These are phyloP conservation scores for Kazachstania psychrophila DNA, from an alignment of 805 yeast genomes.

Conservation along the genomic window DNA sequence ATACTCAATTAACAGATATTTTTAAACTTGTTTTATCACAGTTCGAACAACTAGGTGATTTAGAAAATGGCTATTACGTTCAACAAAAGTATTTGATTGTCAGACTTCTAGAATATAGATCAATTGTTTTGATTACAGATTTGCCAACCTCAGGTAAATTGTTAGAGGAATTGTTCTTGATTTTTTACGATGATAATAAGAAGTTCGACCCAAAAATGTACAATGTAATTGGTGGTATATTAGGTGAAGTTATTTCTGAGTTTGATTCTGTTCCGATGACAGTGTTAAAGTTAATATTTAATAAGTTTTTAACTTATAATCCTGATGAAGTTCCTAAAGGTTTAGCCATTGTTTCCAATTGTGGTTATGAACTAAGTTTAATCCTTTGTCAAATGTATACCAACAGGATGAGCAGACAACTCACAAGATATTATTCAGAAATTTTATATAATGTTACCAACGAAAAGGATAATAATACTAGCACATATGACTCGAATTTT, in stretches of 20 bases:
- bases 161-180: slow-evolving; percentile 46
- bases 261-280: slow-evolving; percentile 51
- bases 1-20: slow-evolving; percentile 49
- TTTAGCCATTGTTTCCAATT: slow-evolving; percentile 31
- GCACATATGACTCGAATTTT: slow-evolving; percentile 11
- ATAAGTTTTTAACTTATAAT: slow-evolving; percentile 43
- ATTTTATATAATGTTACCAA: slow-evolving; percentile 44
- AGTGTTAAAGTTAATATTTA: slow-evolving; percentile 54
- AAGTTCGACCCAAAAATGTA: slow-evolving; percentile 46
- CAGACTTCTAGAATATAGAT: slow-evolving; percentile 63
- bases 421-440: slow-evolving; percentile 76
- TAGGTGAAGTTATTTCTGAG: slow-evolving; percentile 68
- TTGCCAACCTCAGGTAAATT: slow-evolving; percentile 52
- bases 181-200: slow-evolving; percentile 46
- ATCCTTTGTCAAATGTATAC: slow-evolving; percentile 59
- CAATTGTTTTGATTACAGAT: slow-evolving; percentile 66
- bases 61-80: slow-evolving; percentile 48
- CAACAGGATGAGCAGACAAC: slow-evolving; percentile 64
- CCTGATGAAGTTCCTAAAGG: slow-evolving; percentile 25
- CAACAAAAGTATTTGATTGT: slow-evolving; percentile 60
- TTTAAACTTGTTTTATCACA: slow-evolving; percentile 60
- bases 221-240: slow-evolving; percentile 56
- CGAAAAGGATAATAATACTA: slow-evolving; percentile 12
- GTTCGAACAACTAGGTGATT: slow-evolving; percentile 46
- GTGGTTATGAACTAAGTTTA: slow-evolving; percentile 58